Evolutionary conservation across 2,329 filamentous ascomycete species (phyloP).

Genomic region (Aspergillus brunneoviolaceus): DNA sequence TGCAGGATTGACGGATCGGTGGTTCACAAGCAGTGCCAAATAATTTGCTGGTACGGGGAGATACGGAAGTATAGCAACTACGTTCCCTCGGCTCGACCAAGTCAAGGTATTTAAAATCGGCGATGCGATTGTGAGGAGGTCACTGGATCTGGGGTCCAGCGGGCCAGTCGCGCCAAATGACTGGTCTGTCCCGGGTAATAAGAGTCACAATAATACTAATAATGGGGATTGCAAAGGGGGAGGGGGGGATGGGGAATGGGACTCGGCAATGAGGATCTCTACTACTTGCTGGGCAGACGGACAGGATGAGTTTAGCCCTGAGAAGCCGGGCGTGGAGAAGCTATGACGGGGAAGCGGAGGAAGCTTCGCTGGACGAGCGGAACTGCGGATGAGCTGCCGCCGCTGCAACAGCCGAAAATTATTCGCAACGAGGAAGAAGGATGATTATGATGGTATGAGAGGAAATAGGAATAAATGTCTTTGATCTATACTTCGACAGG

Average conservation of each 20-base stretch:
- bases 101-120: constrained; percentile 16
- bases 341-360: constrained; percentile 40
- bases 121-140: constrained; percentile 6
- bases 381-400: constrained; percentile 14
- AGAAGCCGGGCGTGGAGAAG: constrained; percentile 23
- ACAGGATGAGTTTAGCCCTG: constrained; percentile 1
- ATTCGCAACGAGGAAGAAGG: not conserved
- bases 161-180: not conserved
- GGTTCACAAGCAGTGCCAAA: constrained; percentile 18
- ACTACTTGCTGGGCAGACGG: not conserved
- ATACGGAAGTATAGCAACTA: constrained; percentile 35
- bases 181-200: no score
- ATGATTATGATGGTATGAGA: not conserved
- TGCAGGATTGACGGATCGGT: constrained; percentile 27
- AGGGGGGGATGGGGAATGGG: no score
- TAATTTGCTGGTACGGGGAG: constrained; percentile 26
- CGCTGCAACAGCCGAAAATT: constrained; percentile 9
- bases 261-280: constrained; percentile 23
- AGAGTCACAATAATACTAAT: constrained; percentile 3
- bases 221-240: not conserved
- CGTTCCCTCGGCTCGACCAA: constrained; percentile 20
- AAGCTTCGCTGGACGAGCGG: constrained; percentile 37
- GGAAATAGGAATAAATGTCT: no score
- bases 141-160: constrained; percentile 6
- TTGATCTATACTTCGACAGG: no score